phyloP scores from a whole-genome alignment of 352 stramenopile species.

The Globisporangium iwayamae region DNA sequence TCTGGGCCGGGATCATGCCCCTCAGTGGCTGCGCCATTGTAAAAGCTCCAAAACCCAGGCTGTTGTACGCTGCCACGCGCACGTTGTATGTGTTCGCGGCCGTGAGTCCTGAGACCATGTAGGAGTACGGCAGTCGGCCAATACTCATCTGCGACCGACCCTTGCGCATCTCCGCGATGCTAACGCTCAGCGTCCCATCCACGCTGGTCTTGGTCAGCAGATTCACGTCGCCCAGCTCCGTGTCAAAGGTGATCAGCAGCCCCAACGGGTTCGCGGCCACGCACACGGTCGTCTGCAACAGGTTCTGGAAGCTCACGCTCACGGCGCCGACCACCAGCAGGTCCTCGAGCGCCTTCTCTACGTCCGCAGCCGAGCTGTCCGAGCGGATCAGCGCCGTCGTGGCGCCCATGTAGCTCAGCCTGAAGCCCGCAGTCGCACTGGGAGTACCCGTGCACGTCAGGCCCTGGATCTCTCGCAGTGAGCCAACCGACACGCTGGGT shows the following conservation, averaged over 20 bases:
- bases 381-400: conserved; percentile 42
- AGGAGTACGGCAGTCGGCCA: conserved; percentile 77
- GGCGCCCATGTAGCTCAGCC: conserved; percentile 50
- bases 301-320: conserved; percentile 36
- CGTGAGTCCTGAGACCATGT: conserved; percentile 77
- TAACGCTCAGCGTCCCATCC: conserved; percentile 7
- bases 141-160: conserved; percentile 52
- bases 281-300: conserved; percentile 47
- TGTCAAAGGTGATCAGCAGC: conserved; percentile 58
- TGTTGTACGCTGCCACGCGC: conserved; percentile 93
- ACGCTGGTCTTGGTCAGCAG: conserved; percentile 18
- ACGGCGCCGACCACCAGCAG: conserved; percentile 61
- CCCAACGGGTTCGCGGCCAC: conserved; percentile 20
- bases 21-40: conserved; percentile 30
- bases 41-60: conserved; percentile 87
- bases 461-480: conserved; percentile 51
- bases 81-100: conserved; percentile 81
- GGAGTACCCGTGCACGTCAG: conserved; percentile 41
- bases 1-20: conserved; percentile 31
- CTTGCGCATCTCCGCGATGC: conserved; percentile 41
- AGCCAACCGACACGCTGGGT: conserved; percentile 39
- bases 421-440: conserved; percentile 38
- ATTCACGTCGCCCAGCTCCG: conserved; percentile 46
- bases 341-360: conserved; percentile 55
- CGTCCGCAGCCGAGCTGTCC: conserved; percentile 26